Percentiles rank a stretch among this genome's conserved stretches.
phyloP scores from a whole-genome alignment of 768 basidiomycete genomes.

The Suillus subaureus region DNA sequence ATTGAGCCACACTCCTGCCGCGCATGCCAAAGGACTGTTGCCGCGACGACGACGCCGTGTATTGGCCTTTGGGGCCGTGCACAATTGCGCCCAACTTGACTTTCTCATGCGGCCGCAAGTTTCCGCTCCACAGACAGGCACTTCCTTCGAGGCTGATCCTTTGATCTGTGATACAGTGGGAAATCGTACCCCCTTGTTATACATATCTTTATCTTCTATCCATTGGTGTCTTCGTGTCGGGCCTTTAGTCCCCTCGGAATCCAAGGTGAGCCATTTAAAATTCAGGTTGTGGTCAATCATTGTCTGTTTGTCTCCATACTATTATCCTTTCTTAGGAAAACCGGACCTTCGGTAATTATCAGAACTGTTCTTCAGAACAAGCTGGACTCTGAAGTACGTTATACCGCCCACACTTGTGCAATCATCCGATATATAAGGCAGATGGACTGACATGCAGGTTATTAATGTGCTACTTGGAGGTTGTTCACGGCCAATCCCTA shows the following conservation, averaged over 20 bases:
- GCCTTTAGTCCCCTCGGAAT: neutral
- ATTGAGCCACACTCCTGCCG: neutral
- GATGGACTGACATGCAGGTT: neutral
- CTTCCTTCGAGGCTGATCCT: conserved; percentile 2
- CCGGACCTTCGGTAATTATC: conserved; percentile 4
- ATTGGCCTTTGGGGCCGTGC: conserved; percentile 9
- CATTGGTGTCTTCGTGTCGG: neutral
- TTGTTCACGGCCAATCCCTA: neutral
- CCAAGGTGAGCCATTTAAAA: conserved; percentile 4
- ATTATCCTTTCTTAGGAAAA: neutral
- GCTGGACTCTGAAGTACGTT: neutral
- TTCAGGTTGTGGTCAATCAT: neutral
- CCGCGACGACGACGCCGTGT: neutral
- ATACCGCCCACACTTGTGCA: neutral
- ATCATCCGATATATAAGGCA: neutral
- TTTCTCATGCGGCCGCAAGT: conserved; percentile 6
- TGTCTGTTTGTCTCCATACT: neutral
- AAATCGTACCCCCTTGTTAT: neutral
- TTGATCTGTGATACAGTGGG: neutral
- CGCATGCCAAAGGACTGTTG: neutral
- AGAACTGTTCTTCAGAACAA: neutral
- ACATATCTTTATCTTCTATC: neutral
- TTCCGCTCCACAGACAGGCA: conserved; percentile 6
- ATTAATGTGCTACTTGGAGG: neutral
- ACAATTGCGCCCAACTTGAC: neutral